These are phyloP conservation scores for Capronia coronata DNA, from an alignment of 2,329 filamentous ascomycete genomes.

Conservation along the genomic window DNA sequence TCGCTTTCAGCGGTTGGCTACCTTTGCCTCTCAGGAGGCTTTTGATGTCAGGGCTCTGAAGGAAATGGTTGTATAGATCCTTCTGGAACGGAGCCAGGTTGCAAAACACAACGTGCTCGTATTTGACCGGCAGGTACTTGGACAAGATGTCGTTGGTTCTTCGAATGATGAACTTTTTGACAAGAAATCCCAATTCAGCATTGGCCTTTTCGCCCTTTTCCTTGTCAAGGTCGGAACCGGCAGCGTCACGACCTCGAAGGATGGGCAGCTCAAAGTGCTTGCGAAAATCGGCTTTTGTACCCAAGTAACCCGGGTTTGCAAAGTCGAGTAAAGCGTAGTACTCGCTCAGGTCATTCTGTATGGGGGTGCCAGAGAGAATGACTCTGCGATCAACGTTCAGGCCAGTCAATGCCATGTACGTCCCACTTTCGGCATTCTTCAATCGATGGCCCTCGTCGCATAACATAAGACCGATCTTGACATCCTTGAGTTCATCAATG, in stretches of 20 bases:
- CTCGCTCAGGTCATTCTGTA: conserved; percentile 97
- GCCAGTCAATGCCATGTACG: conserved; percentile 82
- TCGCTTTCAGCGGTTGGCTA: conserved; percentile 92
- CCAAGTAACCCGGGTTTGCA: conserved; percentile 86
- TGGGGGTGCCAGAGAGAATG: conserved; percentile 92
- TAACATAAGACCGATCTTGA: conserved; percentile 83
- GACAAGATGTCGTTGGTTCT: conserved; percentile 96
- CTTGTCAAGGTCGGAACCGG: conserved; percentile 74
- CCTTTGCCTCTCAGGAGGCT: conserved; percentile 86
- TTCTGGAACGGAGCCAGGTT: conserved; percentile 88
- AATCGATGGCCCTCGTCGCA: conserved; percentile 95
- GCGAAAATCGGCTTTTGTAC: conserved; percentile 81
- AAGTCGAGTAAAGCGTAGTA: conserved; percentile 96
- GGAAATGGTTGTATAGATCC: conserved; percentile 93
- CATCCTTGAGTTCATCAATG: conserved; percentile 80
- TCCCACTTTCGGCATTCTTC: conserved; percentile 95
- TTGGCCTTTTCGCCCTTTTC: conserved; percentile 78
- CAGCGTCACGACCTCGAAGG: conserved; percentile 80
- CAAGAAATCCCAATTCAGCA: conserved; percentile 69
- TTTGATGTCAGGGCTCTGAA: conserved; percentile 90
- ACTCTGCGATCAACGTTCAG: conserved; percentile 86
- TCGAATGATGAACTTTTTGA: conserved; percentile 98
- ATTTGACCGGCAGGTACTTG: conserved; percentile 96
- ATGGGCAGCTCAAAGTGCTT: conserved; percentile 94
- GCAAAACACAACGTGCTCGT: conserved; percentile 98